phyloP scores from a whole-genome alignment of 2,329 filamentous ascomycete species.

The Tricladium varicosporioides region DNA sequence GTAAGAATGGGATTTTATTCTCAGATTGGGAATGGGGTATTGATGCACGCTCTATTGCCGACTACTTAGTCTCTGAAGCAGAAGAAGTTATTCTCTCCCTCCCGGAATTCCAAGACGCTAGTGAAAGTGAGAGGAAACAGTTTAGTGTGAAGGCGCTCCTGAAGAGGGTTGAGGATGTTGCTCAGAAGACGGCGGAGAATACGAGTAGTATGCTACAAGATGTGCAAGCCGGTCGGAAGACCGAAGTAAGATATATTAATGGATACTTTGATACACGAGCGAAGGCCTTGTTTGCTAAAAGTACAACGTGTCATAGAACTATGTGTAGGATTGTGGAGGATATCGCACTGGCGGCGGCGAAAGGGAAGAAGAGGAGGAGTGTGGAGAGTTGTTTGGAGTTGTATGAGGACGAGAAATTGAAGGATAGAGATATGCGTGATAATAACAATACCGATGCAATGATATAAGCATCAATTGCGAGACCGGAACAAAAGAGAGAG shows the following conservation, averaged over 20 bases:
- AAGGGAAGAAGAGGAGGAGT: slow-evolving; percentile 21
- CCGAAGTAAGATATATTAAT: slow-evolving; percentile 59
- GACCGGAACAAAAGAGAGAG: too few species aligned
- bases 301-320: slow-evolving; percentile 39
- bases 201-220: slow-evolving; percentile 64
- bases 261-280: slow-evolving; percentile 47
- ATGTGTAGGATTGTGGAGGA: slow-evolving; percentile 45
- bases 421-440: too few species aligned
- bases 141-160: slow-evolving; percentile 3
- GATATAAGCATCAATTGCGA: too few species aligned
- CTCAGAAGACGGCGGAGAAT: slow-evolving; percentile 50
- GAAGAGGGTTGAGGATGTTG: slow-evolving; percentile 46
- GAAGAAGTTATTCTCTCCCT: slow-evolving; percentile 63
- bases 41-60: too few species aligned
- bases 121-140: too few species aligned
- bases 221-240: slow-evolving; percentile 47
- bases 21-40: slow-evolving; percentile 49
- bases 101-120: slow-evolving; percentile 9
- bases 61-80: slow-evolving; percentile 59
- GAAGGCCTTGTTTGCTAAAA: slow-evolving; percentile 28
- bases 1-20: slow-evolving; percentile 76
- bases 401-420: too few species aligned
- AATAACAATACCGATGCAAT: too few species aligned
- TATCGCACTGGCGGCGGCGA: slow-evolving; percentile 33
- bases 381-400: too few species aligned